Evolutionary conservation across 2,329 filamentous ascomycete species (phyloP), one percentile per base, ranked within the genome.

Genomic region (Colletotrichum gigasporum): DNA sequence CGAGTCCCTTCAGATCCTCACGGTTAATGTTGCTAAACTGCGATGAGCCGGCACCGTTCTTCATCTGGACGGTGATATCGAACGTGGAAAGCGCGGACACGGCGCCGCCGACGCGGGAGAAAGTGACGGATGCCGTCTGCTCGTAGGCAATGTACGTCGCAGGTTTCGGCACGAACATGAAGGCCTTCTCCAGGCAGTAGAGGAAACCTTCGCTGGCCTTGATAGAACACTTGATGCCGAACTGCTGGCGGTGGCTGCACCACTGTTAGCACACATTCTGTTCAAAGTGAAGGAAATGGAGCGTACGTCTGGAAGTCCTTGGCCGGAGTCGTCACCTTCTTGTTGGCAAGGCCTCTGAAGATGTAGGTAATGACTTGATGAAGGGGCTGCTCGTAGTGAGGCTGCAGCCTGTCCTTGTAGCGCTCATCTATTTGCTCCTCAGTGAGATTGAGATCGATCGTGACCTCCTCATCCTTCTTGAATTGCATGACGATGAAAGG

Each of bases 21-120:
- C 95, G 91, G 77, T 97, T 99, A 78, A 99, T 99, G 83, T 99
- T 99, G 81, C 94, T 97, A 82, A 99, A 99, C 74, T 97, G 94
- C 71, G 94, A 93, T 73, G 97, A 94, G 61, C 92, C 91, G 54
- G 88, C 85, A n/a, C 92, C 92, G 70, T 85, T 88, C 85, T 97
- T 98, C 82, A 97, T 87, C 58, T 90, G 90, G 63, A 99, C 92
- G 0, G 94, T 96, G 71, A 99, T 97, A 77, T 99, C 96, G 74
- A 99, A 99, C 2, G 96, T 99, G 62, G 96, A 92, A 69, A 95
- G 91, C 51, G 96, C 93, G 53, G 95, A 97, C 66, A 98, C 90
- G 57, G 95, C 94, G 64, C 96, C 96, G 66, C 94, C 94, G 44
- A 99, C 94, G 74, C 96, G 93, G 26, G 94, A 97, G 84, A 99